Evolutionary conservation across 257 asterid genomes (phyloP).

Genomic region (Coffea eugenioides): DNA sequence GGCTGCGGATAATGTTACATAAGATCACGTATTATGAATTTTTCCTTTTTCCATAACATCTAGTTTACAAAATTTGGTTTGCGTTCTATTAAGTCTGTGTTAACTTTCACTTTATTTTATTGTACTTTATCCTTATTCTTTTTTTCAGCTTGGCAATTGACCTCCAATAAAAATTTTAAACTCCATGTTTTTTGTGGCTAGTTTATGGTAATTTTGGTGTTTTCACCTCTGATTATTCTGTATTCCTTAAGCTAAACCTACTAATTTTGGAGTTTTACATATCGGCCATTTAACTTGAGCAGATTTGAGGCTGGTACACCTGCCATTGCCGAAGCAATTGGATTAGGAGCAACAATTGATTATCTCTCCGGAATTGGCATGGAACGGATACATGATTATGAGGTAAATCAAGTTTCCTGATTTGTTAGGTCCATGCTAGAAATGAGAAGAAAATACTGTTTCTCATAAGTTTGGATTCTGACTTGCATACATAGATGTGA

Average conservation of each 20-base stretch:
- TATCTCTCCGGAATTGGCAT: conserved; percentile 84
- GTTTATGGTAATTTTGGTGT: not conserved
- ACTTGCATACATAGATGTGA: not conserved
- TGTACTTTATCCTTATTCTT: not conserved
- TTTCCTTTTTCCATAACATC: not conserved
- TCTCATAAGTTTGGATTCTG: not conserved
- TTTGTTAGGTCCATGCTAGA: not conserved
- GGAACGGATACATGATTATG: conserved; percentile 86
- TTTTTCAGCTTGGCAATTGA: not conserved
- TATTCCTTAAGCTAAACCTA: not conserved
- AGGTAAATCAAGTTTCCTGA: conserved; percentile 41
- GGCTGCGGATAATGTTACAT: not conserved
- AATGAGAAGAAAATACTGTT: not conserved
- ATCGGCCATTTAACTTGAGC: conserved; percentile 2
- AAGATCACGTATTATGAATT: not conserved
- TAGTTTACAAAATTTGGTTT: not conserved
- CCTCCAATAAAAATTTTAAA: not conserved
- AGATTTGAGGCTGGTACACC: conserved; percentile 99
- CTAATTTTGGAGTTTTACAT: not conserved
- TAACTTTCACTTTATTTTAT: not conserved
- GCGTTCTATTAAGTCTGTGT: not conserved
- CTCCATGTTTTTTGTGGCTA: not conserved
- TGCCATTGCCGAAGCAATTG: conserved; percentile 92
- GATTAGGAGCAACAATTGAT: conserved; percentile 88
- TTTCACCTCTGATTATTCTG: not conserved